These are phyloP conservation scores for Baeospora myosura DNA, from an alignment of 1,284 basidiomycete genomes.

Conservation along the genomic window DNA sequence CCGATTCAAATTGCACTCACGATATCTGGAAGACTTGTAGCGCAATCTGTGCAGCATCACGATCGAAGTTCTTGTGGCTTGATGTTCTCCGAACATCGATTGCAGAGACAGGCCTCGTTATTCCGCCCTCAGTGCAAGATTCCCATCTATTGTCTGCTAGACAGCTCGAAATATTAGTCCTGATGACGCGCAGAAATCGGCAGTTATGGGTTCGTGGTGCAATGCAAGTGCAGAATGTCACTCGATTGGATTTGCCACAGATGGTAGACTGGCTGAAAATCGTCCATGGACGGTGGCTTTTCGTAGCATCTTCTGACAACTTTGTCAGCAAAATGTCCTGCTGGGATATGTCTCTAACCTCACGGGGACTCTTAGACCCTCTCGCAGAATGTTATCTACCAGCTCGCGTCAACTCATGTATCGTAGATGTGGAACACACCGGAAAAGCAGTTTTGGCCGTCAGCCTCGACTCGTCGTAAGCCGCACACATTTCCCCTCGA, in stretches of 20 bases:
- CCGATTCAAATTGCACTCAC: too few species aligned
- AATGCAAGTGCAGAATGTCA: too few species aligned
- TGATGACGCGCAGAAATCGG: too few species aligned
- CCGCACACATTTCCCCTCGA: not conserved
- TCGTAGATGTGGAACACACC: conserved; percentile 5
- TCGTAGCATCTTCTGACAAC: conserved; percentile 10
- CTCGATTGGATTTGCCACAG: conserved; percentile 7
- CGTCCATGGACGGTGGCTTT: conserved; percentile 8
- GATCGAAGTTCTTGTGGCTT: too few species aligned
- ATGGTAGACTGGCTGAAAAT: conserved; percentile 8
- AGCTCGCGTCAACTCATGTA: conserved; percentile 7
- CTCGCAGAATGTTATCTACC: conserved; percentile 9
- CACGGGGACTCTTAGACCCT: conserved; percentile 1
- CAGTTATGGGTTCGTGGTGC: too few species aligned
- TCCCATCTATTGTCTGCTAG: too few species aligned
- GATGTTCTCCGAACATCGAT: too few species aligned
- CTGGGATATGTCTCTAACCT: conserved; percentile 5
- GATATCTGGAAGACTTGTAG: too few species aligned
- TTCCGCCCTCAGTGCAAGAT: too few species aligned
- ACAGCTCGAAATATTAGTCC: too few species aligned
- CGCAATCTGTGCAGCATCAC: too few species aligned
- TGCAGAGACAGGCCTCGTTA: too few species aligned
- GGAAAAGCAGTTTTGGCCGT: conserved; percentile 5
- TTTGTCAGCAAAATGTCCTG: conserved; percentile 8
- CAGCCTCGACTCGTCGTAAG: conserved; percentile 7